Evolutionary conservation across 2,329 filamentous ascomycete genomes (phyloP).

Genomic region (Xylariaceae sp.): DNA sequence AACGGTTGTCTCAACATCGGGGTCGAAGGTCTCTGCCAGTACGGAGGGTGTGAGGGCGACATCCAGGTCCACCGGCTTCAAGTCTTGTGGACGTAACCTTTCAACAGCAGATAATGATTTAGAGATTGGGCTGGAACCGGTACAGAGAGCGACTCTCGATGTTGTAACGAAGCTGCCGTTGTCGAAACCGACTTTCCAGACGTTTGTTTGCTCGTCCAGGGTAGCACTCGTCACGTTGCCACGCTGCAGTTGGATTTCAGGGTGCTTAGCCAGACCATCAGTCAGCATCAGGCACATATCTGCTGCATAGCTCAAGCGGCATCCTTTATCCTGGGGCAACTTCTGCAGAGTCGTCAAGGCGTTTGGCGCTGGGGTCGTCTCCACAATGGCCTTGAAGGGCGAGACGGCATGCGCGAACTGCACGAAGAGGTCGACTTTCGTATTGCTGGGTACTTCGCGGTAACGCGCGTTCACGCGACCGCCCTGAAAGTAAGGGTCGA

Average conservation of each 20-base stretch:
- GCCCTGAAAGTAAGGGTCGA: constrained; percentile 51
- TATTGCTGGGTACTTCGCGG: constrained; percentile 57
- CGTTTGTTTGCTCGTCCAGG: constrained; percentile 31
- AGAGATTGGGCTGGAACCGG: constrained; percentile 48
- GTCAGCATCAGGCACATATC: constrained; percentile 47
- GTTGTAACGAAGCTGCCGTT: constrained; percentile 35
- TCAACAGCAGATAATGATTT: constrained; percentile 38
- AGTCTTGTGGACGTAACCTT: constrained; percentile 19
- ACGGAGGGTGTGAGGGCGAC: constrained; percentile 48
- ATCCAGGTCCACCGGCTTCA: constrained; percentile 46
- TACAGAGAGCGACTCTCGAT: constrained; percentile 50
- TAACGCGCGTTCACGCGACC: constrained; percentile 51
- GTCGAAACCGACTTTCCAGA: constrained; percentile 26
- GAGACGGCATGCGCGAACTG: constrained; percentile 49
- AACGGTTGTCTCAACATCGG: constrained; percentile 38
- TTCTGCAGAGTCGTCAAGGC: constrained; percentile 48
- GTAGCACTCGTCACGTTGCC: constrained; percentile 37
- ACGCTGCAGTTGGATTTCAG: constrained; percentile 36
- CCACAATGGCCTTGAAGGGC: constrained; percentile 48
- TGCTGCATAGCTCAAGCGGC: constrained; percentile 51
- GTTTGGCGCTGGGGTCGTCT: constrained; percentile 45
- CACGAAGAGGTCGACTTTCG: constrained; percentile 55
- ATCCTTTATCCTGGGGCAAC: constrained; percentile 52
- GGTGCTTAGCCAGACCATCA: constrained; percentile 38
- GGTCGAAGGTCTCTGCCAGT: constrained; percentile 39